phyloP scores from a whole-genome alignment of 371 early-diverging fungal genomes.

The Mortierella sp. region DNA sequence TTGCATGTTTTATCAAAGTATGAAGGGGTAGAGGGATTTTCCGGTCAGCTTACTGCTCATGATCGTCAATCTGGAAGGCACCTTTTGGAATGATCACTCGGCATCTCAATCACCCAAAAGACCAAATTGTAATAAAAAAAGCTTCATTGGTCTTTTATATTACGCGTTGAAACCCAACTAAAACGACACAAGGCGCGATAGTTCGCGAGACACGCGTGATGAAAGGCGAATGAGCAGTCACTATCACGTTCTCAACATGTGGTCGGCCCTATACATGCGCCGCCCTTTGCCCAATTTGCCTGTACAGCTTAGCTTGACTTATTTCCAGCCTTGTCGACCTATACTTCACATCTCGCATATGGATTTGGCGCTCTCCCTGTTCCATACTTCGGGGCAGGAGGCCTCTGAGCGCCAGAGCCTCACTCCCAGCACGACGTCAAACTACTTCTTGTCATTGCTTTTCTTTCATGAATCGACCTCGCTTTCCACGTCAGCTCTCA shows the following conservation, averaged over 20 bases:
- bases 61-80: no score
- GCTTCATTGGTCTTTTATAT: no score
- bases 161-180: neutral
- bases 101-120: no score
- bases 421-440: constrained; percentile 36
- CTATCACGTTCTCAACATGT: constrained; percentile 1
- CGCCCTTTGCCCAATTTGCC: neutral
- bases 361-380: constrained; percentile 41
- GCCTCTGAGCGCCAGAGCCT: constrained; percentile 3
- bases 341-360: constrained; percentile 11
- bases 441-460: constrained; percentile 46
- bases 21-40: no score
- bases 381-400: constrained; percentile 21
- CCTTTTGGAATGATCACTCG: no score
- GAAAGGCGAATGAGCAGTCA: neutral
- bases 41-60: no score
- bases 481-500: constrained; percentile 23
- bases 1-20: no score
- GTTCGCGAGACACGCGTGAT: no score
- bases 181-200: neutral
- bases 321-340: neutral
- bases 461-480: constrained; percentile 50
- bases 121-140: no score
- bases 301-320: neutral
- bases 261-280: neutral